Evolutionary conservation across 192 early-diverging fungal genomes (phyloP).

Genomic region (Lobosporangium transversale): DNA sequence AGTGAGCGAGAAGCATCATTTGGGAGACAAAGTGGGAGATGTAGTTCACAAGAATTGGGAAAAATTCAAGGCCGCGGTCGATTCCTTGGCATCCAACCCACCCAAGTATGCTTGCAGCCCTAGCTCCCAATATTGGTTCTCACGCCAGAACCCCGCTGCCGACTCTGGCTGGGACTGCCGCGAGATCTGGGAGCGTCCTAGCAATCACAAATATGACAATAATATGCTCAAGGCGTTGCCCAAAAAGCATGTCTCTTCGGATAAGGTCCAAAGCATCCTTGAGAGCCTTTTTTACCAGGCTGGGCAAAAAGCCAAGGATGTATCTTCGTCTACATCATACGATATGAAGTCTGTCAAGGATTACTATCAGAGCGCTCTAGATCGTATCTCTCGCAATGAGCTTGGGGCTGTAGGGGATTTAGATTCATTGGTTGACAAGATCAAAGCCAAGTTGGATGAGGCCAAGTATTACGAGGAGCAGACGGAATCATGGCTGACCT

Average conservation of each 20-base stretch:
- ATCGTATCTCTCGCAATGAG: slow-evolving; percentile 23
- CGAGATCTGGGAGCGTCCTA: slow-evolving; percentile 47
- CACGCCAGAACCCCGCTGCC: slow-evolving; percentile 25
- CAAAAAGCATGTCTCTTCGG: slow-evolving; percentile 30
- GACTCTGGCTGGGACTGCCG: slow-evolving; percentile 49
- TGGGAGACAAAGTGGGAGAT: slow-evolving; percentile 1
- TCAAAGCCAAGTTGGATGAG: slow-evolving; percentile 37
- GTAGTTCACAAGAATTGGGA: slow-evolving; percentile 42
- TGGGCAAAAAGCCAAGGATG: slow-evolving; percentile 19
- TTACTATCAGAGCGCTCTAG: slow-evolving; percentile 23
- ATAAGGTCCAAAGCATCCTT: slow-evolving; percentile 25
- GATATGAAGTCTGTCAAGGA: slow-evolving; percentile 38
- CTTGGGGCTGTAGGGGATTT: slow-evolving; percentile 31
- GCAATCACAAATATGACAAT: slow-evolving; percentile 9
- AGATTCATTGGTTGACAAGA: slow-evolving; percentile 19
- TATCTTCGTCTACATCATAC: slow-evolving; percentile 32
- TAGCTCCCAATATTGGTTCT: slow-evolving; percentile 46
- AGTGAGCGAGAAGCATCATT: slow-evolving; percentile 5
- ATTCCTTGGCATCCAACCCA: slow-evolving; percentile 41
- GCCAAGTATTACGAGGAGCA: slow-evolving; percentile 50
- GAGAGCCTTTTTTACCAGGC: slow-evolving; percentile 21
- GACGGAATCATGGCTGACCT: slow-evolving; percentile 35
- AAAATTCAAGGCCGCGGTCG: slow-evolving; percentile 43
- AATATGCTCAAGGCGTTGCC: slow-evolving; percentile 19
- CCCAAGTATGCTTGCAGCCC: slow-evolving; percentile 47